Percentiles rank a stretch among this genome's conserved stretches.
phyloP scores from a whole-genome alignment of 805 yeast species.

The Kazachstania africana region DNA sequence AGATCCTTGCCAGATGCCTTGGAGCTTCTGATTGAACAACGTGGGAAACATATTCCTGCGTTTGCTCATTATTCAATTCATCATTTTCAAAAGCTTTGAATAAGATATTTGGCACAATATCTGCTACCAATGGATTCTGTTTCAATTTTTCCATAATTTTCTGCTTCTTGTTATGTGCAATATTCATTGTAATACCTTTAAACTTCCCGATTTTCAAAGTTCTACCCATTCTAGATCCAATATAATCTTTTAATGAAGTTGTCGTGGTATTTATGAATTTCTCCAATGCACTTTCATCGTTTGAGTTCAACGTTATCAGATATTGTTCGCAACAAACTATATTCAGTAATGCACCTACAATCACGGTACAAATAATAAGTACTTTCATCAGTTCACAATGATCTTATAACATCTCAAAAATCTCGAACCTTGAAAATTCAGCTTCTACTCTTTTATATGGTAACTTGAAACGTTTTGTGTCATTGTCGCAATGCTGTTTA shows the following conservation, averaged over 20 bases:
- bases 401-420: no score
- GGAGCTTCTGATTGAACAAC: conserved; percentile 49
- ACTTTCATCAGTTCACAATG: no score
- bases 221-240: conserved; percentile 34
- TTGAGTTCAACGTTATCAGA: conserved; percentile 40
- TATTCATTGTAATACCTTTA: conserved; percentile 57
- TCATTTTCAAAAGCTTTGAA: conserved; percentile 43
- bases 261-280: conserved; percentile 36
- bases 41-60: background rate
- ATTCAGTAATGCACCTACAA: background rate
- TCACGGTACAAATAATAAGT: no score
- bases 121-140: conserved; percentile 52
- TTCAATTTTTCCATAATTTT: conserved; percentile 37
- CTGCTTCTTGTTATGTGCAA: no score
- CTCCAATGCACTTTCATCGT: conserved; percentile 38
- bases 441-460: no score
- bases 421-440: no score
- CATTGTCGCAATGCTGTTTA: no score
- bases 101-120: conserved; percentile 53
- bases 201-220: conserved; percentile 59
- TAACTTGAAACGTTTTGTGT: no score
- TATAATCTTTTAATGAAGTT: conserved; percentile 30
- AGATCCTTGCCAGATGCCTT: conserved; percentile 54
- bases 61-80: conserved; percentile 1
- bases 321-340: conserved; percentile 23